Conservation (phyloP, 768 basidiomycete genomes). For the Russula sp. region DNA sequence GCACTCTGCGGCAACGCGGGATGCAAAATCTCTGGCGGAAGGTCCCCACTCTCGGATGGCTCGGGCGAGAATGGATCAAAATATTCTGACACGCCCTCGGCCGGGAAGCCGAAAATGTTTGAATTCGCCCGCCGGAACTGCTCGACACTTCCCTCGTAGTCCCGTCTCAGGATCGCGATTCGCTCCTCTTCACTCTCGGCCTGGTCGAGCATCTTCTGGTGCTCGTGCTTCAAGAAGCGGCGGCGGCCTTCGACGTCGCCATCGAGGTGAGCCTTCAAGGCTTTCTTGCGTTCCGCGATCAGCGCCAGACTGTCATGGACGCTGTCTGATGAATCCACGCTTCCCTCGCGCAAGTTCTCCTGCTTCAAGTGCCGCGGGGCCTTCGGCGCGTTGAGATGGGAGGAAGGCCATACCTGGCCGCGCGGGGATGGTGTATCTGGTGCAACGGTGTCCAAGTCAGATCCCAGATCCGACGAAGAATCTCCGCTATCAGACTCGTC, state of each 20-base stretch:
- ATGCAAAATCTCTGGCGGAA: background rate
- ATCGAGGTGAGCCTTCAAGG: background rate
- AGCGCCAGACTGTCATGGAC: slow-evolving; percentile 12
- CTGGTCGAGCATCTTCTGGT: background rate
- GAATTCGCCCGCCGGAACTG: background rate
- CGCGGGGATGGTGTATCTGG: background rate
- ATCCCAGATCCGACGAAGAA: background rate
- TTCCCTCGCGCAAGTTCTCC: slow-evolving; percentile 7
- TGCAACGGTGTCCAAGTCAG: background rate
- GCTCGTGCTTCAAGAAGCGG: background rate
- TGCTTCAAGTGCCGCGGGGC: background rate
- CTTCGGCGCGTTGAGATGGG: background rate
- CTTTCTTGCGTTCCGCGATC: slow-evolving; percentile 2
- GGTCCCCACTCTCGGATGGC: background rate
- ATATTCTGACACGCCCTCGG: too few relatives aligned
- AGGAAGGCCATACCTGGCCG: background rate
- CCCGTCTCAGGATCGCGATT: background rate
- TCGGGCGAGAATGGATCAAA: too few relatives aligned
- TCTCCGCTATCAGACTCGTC: background rate
- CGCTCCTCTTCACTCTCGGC: slow-evolving; percentile 3
- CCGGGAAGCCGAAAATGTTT: background rate
- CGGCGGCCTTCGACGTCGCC: background rate
- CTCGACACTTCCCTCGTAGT: background rate
- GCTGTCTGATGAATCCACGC: background rate
- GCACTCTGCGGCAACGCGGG: background rate